Evolutionary conservation across 2,329 filamentous ascomycete genomes (phyloP).

Genomic region (Alternaria postmessia): DNA sequence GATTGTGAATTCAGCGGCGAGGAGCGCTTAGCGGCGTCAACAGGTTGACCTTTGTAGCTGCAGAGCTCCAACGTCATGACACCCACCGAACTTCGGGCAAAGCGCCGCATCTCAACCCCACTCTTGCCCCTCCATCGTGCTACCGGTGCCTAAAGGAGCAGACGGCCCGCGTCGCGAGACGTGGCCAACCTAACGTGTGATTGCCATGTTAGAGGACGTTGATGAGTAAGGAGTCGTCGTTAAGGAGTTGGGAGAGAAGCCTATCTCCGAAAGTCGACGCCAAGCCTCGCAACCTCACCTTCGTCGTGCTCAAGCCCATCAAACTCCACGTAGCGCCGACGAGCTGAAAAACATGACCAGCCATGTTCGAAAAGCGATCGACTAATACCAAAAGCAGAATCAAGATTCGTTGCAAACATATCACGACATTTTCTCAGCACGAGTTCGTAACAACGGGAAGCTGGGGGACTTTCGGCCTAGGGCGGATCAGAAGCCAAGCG

Average conservation of each 20-base stretch:
- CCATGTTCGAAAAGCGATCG: no score
- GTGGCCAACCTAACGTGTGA: neutral
- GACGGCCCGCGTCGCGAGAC: slow-evolving; percentile 5
- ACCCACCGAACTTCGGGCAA: slow-evolving; percentile 10
- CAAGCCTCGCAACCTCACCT: neutral
- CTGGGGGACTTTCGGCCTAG: no score
- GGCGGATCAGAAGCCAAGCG: no score
- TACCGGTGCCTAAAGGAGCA: slow-evolving; percentile 15
- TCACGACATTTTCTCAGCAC: no score
- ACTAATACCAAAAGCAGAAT: no score
- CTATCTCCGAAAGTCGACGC: neutral
- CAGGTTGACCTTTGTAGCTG: slow-evolving; percentile 1
- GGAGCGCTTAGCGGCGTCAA: neutral
- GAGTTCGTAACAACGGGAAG: no score
- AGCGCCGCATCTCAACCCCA: slow-evolving; percentile 23
- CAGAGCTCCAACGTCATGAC: slow-evolving; percentile 27
- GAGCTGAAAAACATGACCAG: neutral
- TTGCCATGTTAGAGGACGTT: neutral
- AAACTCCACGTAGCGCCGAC: neutral
- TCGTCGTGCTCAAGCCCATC: neutral
- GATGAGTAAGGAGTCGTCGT: neutral
- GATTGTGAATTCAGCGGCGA: neutral
- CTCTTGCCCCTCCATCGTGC: slow-evolving; percentile 18
- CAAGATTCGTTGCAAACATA: neutral
- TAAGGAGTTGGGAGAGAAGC: neutral